Base-by-base conservation (phyloP, 2,329 filamentous ascomycete species). In the Daldinia sp. region DNA sequence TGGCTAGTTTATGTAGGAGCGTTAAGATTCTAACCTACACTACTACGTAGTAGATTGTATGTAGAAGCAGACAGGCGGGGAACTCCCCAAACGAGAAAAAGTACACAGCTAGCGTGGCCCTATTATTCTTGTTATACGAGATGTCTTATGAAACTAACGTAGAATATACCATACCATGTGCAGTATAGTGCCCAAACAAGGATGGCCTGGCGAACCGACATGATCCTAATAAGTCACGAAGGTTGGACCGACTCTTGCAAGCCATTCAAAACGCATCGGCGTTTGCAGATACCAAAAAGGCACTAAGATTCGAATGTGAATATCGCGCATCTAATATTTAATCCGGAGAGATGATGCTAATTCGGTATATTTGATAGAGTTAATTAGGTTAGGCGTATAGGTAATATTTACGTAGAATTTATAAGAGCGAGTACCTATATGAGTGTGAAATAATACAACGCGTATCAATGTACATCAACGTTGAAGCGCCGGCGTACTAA, bases 121-220 rank as follows among this genome's bases (percentile, higher is more conserved):
- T n/a, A 39, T 37, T 55, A 32, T 57, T 21, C 17, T n/a, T 52
- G 39, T 23, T 59, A 57, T 66, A 66, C 59, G 59, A 63, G 55
- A 56, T 39, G 29, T 50, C 25, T 23, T 37, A 58, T 30, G 25
- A 21, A 45, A 30, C 47, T 58, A 27, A 41, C 5, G 15, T 23
- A 45, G 34, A 35, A 30, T 35, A 58, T 55, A 25, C 51, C 39
- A 50, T 60, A 48, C 43, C 27, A 30, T 10, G 43, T 43, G 35
- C 54, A 45, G 60, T 54, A 61, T 54, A 50, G 53, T 37, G 43
- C 29, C 29, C 34, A 30, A 45, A 49, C 51, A 27, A 48, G 45
- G 34, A 55, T 58, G 13, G 21, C 49, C 50, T 55, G 32, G n/a
- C 21, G 13, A 41, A 29, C 43, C 32, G 19, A 47, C 7, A 48